Evolutionary conservation across 176 grass and related monocot species (phyloP).

Genomic region (Oryza officinalis): DNA sequence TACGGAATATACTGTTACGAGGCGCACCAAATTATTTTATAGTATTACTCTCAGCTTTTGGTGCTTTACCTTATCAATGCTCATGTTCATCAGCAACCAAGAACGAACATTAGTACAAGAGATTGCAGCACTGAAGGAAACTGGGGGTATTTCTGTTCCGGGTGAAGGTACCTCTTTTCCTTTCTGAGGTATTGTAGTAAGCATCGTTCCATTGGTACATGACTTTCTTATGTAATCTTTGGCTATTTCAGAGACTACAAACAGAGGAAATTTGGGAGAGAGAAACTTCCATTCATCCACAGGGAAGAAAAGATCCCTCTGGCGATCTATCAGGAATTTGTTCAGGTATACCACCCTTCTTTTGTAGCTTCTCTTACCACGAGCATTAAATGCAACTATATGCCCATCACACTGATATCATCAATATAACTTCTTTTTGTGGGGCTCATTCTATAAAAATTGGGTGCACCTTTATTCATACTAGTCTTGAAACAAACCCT

Average conservation of each 20-base stretch:
- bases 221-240: constrained; percentile 4
- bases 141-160: constrained; percentile 42
- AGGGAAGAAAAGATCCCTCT: constrained; percentile 51
- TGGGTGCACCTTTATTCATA: neutral
- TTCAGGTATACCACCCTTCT: constrained; percentile 58
- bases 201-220: neutral
- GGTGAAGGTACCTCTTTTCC: constrained; percentile 34
- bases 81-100: constrained; percentile 48
- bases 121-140: constrained; percentile 50
- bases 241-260: constrained; percentile 25
- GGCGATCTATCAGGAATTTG: constrained; percentile 60
- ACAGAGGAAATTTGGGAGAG: constrained; percentile 21
- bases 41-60: neutral
- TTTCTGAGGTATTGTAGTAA: constrained; percentile 16
- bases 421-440: neutral
- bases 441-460: neutral
- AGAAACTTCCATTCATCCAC: constrained; percentile 16
- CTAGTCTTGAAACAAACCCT: too few species aligned
- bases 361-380: constrained; percentile 30
- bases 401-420: neutral
- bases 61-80: neutral
- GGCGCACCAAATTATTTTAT: neutral
- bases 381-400: neutral
- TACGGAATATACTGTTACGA: neutral
- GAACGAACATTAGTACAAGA: constrained; percentile 60